These are phyloP conservation scores for Themeda triandra DNA, from an alignment of 176 grass and related monocot species.

Conservation along the genomic window DNA sequence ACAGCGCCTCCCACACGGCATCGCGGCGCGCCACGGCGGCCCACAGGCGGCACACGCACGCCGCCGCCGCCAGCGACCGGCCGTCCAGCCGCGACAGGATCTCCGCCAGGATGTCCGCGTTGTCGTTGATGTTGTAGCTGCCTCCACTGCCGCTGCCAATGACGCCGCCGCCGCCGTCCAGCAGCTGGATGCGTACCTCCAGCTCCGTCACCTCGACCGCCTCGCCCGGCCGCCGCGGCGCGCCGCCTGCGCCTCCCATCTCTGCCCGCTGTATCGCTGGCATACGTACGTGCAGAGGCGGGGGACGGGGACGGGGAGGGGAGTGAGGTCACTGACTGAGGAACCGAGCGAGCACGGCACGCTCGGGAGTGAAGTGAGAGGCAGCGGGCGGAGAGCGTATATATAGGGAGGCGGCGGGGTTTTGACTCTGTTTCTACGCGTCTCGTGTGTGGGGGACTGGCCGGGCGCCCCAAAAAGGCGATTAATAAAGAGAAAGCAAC, in stretches of 20 bases:
- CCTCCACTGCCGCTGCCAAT: neutral
- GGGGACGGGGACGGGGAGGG: neutral
- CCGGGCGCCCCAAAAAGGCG: neutral
- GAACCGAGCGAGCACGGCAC: neutral
- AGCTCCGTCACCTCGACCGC: constrained; percentile 28
- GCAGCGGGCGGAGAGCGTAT: constrained; percentile 25
- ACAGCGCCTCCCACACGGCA: constrained; percentile 85
- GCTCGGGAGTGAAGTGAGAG: neutral
- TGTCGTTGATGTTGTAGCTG: constrained; percentile 79
- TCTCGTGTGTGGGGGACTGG: constrained; percentile 7
- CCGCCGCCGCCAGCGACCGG: constrained; percentile 57
- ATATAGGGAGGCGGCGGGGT: constrained; percentile 43
- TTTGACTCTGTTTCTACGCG: constrained; percentile 36
- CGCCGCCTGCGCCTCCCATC: neutral
- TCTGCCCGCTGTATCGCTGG: neutral
- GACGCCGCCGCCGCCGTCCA: constrained; percentile 3
- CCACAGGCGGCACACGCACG: constrained; percentile 83
- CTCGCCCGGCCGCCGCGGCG: neutral
- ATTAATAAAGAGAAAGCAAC: constrained; percentile 22
- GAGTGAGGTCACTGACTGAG: constrained; percentile 6
- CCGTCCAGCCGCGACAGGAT: constrained; percentile 82
- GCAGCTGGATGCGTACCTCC: constrained; percentile 29
- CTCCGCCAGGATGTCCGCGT: constrained; percentile 80
- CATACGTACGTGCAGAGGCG: neutral
- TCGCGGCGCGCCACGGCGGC: constrained; percentile 51